These are phyloP conservation scores for Botrytis pseudocinerea DNA, from an alignment of 2,329 filamentous ascomycete genomes.

Conservation along the genomic window DNA sequence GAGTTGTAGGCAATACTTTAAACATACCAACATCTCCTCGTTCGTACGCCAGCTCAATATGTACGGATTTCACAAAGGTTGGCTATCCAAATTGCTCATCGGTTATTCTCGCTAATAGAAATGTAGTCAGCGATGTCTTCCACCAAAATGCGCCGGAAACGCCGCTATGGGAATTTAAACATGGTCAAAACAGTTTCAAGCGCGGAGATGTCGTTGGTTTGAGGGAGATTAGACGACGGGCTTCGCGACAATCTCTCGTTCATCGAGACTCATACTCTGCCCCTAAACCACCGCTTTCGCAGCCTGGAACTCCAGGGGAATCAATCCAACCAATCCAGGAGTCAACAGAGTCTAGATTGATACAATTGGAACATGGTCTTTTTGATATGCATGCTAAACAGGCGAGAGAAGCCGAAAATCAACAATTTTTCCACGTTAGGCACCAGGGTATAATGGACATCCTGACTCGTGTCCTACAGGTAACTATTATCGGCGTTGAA, in stretches of 20 bases:
- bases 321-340: conserved; percentile 72
- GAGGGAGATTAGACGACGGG: conserved; percentile 91
- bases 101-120: conserved; percentile 25
- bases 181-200: conserved; percentile 96
- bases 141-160: conserved; percentile 92
- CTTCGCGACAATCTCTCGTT: conserved; percentile 88
- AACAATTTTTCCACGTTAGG: conserved; percentile 75
- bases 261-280: conserved; percentile 85
- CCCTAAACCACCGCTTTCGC: conserved; percentile 71
- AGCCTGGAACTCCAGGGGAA: conserved; percentile 83
- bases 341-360: conserved; percentile 71
- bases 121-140: conserved; percentile 91
- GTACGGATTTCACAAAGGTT: conserved; percentile 99
- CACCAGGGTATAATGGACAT: conserved; percentile 82
- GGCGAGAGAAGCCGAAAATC: conserved; percentile 79
- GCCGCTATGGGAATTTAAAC: conserved; percentile 97
- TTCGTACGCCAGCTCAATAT: conserved; percentile 98
- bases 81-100: conserved; percentile 33
- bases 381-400: conserved; percentile 78
- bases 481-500: conserved; percentile 40
- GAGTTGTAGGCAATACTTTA: conserved; percentile 84
- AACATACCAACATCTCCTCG: conserved; percentile 98
- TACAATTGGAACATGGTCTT: conserved; percentile 75
- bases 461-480: conserved; percentile 69
- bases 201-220: conserved; percentile 87